Conservation (phyloP, 805 yeast species). For the Starmerella bacillaris region DNA sequence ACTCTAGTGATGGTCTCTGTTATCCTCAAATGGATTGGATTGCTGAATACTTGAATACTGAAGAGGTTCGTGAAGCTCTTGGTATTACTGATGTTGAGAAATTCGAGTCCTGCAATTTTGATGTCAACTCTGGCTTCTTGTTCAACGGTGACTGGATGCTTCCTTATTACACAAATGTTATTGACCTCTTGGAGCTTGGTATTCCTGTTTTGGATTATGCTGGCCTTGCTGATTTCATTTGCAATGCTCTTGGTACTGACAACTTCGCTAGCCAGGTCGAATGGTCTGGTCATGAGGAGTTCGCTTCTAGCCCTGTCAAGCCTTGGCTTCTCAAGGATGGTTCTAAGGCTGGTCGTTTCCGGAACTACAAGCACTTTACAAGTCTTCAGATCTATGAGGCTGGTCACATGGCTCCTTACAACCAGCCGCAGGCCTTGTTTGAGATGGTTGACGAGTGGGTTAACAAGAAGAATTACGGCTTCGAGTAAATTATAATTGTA, state of each 20-base stretch:
- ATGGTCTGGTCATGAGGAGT: conserved; percentile 43
- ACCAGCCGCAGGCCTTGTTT: conserved; percentile 67
- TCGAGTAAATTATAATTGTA: too few relatives aligned
- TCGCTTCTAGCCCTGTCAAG: conserved; percentile 22
- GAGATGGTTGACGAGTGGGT: conserved; percentile 85
- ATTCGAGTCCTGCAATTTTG: conserved; percentile 60
- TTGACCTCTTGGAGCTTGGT: conserved; percentile 43
- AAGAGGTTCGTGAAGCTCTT: conserved; percentile 52
- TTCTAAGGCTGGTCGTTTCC: conserved; percentile 45
- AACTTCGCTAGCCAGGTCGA: conserved; percentile 59
- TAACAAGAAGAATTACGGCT: conserved; percentile 34
- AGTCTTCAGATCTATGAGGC: conserved; percentile 69
- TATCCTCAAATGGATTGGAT: conserved; percentile 56
- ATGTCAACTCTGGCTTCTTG: conserved; percentile 57
- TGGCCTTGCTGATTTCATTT: conserved; percentile 86
- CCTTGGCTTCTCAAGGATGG: conserved; percentile 23
- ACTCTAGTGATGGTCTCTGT: conserved; percentile 31
- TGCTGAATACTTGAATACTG: conserved; percentile 56
- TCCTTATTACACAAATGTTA: conserved; percentile 42
- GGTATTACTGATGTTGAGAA: conserved; percentile 65
- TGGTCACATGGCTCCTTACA: conserved; percentile 88
- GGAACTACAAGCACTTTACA: conserved; percentile 45
- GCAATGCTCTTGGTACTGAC: conserved; percentile 82
- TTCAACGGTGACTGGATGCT: conserved; percentile 48
- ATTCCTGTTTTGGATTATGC: conserved; percentile 76